Percentiles rank a stretch among this genome's conserved stretches.
phyloP scores from a whole-genome alignment of 139 green algal species.

The Zygnema circumcarinatum region DNA sequence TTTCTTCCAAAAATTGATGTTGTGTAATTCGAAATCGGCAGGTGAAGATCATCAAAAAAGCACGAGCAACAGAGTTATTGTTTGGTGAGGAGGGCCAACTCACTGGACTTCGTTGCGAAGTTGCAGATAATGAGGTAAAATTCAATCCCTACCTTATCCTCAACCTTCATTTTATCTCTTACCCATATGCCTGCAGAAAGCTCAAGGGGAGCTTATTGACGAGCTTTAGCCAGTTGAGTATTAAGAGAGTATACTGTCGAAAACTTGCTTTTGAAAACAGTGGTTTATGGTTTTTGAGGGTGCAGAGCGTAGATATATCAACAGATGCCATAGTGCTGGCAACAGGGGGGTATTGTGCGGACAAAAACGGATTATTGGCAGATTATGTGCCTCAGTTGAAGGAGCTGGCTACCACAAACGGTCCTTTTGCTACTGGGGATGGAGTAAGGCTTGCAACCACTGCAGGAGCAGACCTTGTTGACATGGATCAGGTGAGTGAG shows the following conservation, averaged over 20 bases:
- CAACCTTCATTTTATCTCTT: too few species aligned
- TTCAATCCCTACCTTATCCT: too few species aligned
- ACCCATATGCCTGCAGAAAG: too few species aligned
- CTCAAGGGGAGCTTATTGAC: too few species aligned
- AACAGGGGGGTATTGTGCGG: conserved; percentile 41
- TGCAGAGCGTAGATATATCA: neutral
- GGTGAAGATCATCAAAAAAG: neutral
- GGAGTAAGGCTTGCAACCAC: conserved; percentile 23
- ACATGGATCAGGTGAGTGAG: conserved; percentile 42
- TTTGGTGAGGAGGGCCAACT: neutral
- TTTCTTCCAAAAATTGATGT: too few species aligned
- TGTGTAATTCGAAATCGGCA: too few species aligned
- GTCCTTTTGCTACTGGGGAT: conserved; percentile 46
- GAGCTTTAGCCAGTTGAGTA: too few species aligned
- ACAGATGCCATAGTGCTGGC: conserved; percentile 41
- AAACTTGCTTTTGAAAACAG: too few species aligned
- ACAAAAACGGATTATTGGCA: conserved; percentile 31
- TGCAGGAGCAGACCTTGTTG: conserved; percentile 18
- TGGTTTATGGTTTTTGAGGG: too few species aligned
- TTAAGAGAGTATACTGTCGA: too few species aligned
- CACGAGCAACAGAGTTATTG: neutral
- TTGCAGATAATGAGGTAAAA: neutral
- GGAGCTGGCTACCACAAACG: conserved; percentile 50
- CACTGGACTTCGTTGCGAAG: neutral
- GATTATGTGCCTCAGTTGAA: conserved; percentile 5